These are phyloP conservation scores for Mycena venus DNA, from an alignment of 768 basidiomycete genomes.

Conservation along the genomic window DNA sequence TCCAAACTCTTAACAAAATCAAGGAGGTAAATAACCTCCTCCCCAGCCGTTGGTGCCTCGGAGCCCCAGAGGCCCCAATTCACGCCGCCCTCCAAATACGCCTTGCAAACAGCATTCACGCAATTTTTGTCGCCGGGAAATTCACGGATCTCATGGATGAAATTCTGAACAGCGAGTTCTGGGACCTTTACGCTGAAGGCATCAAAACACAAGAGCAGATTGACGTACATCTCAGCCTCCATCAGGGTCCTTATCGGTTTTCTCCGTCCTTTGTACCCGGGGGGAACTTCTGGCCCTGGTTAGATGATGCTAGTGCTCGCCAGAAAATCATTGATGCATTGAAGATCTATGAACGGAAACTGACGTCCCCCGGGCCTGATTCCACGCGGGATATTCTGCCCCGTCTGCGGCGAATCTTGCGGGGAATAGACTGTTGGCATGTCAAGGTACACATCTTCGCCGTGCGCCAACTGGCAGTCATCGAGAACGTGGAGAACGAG, in stretches of 20 bases:
- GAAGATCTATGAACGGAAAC: not conserved
- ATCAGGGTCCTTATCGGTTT: not conserved
- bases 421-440: no score
- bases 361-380: no score
- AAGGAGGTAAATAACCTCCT: no score
- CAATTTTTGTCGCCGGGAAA: not conserved
- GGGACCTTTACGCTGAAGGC: not conserved
- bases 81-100: not conserved
- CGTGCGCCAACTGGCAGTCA: no score
- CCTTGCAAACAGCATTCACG: not conserved
- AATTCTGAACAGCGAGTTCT: not conserved
- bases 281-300: no score
- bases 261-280: no score
- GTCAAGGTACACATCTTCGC: no score
- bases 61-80: not conserved
- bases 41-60: not conserved
- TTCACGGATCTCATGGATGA: not conserved
- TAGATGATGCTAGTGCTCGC: not conserved
- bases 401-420: no score
- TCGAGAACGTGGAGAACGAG: no score
- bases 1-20: not conserved
- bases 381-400: not conserved
- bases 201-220: not conserved
- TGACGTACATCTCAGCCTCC: not conserved
- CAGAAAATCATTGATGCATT: not conserved